Conservation (phyloP, 2,329 filamentous ascomycete species). For the Alternaria gansuensis region DNA sequence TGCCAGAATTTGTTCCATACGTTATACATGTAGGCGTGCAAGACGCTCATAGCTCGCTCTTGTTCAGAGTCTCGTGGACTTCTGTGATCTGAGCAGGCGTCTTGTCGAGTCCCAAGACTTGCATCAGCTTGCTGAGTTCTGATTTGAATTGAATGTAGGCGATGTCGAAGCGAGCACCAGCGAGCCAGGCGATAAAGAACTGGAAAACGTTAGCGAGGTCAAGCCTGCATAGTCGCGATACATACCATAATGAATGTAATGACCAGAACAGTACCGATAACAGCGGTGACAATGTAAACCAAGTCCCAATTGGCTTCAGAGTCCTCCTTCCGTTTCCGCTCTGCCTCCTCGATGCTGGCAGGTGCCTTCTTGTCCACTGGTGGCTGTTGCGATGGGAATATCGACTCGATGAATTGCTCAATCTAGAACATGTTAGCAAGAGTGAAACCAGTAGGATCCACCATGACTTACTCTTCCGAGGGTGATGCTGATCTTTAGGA, state of each 20-base stretch:
- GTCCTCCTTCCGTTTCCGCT: conserved; percentile 62
- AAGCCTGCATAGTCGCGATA: conserved; percentile 22
- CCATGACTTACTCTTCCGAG: conserved; percentile 75
- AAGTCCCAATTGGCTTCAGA: conserved; percentile 64
- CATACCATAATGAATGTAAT: conserved; percentile 83
- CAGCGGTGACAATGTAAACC: conserved; percentile 70
- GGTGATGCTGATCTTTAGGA: conserved; percentile 86
- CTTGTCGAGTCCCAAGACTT: conserved; percentile 32
- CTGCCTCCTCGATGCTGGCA: conserved; percentile 64
- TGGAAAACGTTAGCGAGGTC: conserved; percentile 53
- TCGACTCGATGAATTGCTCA: conserved; percentile 92
- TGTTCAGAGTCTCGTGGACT: conserved; percentile 40
- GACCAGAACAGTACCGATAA: conserved; percentile 73
- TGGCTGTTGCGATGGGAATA: conserved; percentile 86
- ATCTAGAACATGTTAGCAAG: conserved; percentile 64
- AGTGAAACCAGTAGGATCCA: not conserved
- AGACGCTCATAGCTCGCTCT: conserved; percentile 55
- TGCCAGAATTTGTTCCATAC: conserved; percentile 33
- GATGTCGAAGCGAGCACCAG: conserved; percentile 84
- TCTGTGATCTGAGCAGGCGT: conserved; percentile 26
- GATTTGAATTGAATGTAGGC: conserved; percentile 67
- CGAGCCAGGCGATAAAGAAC: conserved; percentile 78
- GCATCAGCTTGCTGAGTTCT: conserved; percentile 53
- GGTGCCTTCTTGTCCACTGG: conserved; percentile 54
- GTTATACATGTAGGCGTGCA: conserved; percentile 45